Evolutionary conservation across 169 alveolate genomes (phyloP), one percentile per base, ranked within the genome.

Genomic region (Eimeria maxima): DNA sequence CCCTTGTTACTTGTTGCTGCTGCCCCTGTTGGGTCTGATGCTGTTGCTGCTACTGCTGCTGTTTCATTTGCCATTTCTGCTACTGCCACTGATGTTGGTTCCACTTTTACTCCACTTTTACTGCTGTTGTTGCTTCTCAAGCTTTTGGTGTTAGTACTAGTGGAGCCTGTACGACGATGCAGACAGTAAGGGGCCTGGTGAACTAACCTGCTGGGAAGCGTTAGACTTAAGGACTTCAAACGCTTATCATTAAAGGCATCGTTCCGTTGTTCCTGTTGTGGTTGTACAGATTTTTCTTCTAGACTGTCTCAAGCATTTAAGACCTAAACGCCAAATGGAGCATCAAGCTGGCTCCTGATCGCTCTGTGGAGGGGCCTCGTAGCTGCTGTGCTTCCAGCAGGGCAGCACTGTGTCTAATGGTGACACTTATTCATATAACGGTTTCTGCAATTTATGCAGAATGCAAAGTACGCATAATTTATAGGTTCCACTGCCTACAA

Each of bases 211-310:
- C 60, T 2, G 60, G 0, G 38, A 7, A 53, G 60, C 20, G 10
- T 18, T 60, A 4, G 0, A 60, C 20, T 60, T 60, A 27, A 14
- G 24, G 10, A 16, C 20, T 8, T 24, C 22, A 71, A 71, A 20
- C 5, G 81, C 27, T 71, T 71, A 33, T 33, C 38, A 33, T 33
- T 1, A n/a, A 71, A 24, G 53, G 44, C 27, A 1, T n/a, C 22
- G 47, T 27, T 71, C 47, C 6, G 18, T 11, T 71, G 44, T 71
- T 13, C 18, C 47, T 71, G 81, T 76, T 71, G 81, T 42, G 60
- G 33, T 13, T 42, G 60, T 47, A 63, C 87, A 76, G 87, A 47
- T 14, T 76, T 57, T 63, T 29, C 63, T 76, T 76, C 65, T 76
- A 76, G 44, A 42, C 50, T 27, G 42, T 18, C 69, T 60, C 8